These are phyloP conservation scores for Magnolia kwangsiensis DNA, from an alignment of 164 flowering plant species.

Conservation along the genomic window DNA sequence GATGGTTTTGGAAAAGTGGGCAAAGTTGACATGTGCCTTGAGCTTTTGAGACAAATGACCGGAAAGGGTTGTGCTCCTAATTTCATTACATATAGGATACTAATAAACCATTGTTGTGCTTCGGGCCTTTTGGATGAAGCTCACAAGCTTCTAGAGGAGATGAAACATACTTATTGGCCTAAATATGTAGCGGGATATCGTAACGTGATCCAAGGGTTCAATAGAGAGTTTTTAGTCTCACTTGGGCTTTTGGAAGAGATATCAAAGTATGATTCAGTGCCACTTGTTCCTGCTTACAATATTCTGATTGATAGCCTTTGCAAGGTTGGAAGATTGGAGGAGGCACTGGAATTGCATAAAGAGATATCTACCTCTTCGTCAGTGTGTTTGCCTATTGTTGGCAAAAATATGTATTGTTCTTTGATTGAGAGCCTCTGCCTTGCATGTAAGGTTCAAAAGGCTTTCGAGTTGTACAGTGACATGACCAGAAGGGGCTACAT, in stretches of 20 bases:
- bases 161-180: conserved; percentile 95
- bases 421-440: conserved; percentile 57
- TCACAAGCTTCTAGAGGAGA: conserved; percentile 69
- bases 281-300: conserved; percentile 59
- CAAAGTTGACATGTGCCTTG: conserved; percentile 58
- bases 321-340: conserved; percentile 69
- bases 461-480: conserved; percentile 65
- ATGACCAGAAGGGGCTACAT: conserved; percentile 50
- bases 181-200: conserved; percentile 44
- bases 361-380: conserved; percentile 47
- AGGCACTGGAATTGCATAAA: conserved; percentile 59
- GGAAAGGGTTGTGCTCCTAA: conserved; percentile 87
- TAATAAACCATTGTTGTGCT: conserved; percentile 72
- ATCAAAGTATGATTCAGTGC: conserved; percentile 31
- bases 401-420: conserved; percentile 30
- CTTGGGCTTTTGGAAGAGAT: conserved; percentile 70
- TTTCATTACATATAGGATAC: conserved; percentile 72
- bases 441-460: conserved; percentile 58
- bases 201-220: conserved; percentile 87
- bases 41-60: conserved; percentile 57
- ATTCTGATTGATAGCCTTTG: conserved; percentile 62
- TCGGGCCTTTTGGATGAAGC: conserved; percentile 73
- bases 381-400: conserved; percentile 18
- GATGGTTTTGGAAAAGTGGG: conserved; percentile 90
- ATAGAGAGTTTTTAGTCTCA: conserved; percentile 55